A percentile compares a stretch with the other conserved stretches of the same genome.
Evolutionary conservation across 2,329 filamentous ascomycete genomes (phyloP).

Genomic region (Talaromyces atroroseus): DNA sequence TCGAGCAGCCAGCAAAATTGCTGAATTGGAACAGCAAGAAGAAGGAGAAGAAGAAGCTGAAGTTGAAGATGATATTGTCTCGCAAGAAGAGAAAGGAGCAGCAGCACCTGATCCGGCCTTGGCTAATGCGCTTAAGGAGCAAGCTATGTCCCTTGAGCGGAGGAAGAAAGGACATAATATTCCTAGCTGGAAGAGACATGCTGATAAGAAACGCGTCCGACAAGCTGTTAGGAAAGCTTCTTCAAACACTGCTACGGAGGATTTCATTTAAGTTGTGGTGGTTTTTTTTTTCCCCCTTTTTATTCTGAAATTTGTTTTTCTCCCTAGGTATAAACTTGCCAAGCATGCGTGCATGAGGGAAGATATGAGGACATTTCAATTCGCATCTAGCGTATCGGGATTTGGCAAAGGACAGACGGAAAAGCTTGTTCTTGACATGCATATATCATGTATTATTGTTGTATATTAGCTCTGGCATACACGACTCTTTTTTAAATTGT

Average conservation of each 20-base stretch:
- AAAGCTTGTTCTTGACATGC: background rate
- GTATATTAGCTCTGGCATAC: background rate
- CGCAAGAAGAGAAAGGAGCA: slow-evolving; percentile 7
- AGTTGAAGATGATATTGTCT: background rate
- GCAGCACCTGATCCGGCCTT: slow-evolving; percentile 4
- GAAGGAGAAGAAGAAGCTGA: slow-evolving; percentile 12
- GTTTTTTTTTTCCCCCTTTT: too few relatives aligned
- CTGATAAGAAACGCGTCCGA: slow-evolving; percentile 38
- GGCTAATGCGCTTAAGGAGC: slow-evolving; percentile 5
- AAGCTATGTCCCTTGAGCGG: slow-evolving; percentile 15
- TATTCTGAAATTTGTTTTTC: background rate
- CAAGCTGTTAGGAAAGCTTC: slow-evolving; percentile 31
- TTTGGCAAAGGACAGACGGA: background rate
- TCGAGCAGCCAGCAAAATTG: slow-evolving; percentile 26
- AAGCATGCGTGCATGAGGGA: background rate
- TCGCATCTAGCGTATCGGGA: background rate
- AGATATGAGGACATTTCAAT: background rate
- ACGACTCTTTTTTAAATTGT: background rate
- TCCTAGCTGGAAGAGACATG: slow-evolving; percentile 41
- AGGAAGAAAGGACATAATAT: slow-evolving; percentile 32
- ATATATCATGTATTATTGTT: slow-evolving; percentile 4
- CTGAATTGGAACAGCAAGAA: slow-evolving; percentile 17
- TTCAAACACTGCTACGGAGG: background rate
- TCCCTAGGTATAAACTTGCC: background rate
- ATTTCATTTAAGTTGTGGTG: slow-evolving; percentile 2